Percentiles rank a stretch among this genome's conserved stretches.
Conservation (phyloP, 495 filamentous ascomycete genomes). For the Penicillium turbatum region DNA sequence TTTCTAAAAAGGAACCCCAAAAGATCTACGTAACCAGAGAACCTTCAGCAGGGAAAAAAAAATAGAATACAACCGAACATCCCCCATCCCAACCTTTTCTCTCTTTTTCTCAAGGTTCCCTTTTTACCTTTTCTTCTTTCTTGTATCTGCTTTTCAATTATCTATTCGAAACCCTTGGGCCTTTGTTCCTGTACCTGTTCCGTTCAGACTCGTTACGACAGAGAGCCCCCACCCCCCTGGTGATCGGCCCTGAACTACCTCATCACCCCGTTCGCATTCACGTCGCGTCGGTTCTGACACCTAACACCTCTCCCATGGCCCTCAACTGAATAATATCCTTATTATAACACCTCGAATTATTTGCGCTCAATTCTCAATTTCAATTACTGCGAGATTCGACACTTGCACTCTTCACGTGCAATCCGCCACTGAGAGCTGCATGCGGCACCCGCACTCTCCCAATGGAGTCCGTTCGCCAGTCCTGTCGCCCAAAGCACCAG, state of each 20-base stretch:
- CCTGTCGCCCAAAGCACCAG: slow-evolving; percentile 84
- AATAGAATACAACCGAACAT: neutral
- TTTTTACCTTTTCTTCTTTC: neutral
- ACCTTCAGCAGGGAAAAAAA: too few species aligned
- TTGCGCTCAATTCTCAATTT: neutral
- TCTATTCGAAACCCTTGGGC: neutral
- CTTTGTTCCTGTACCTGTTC: neutral
- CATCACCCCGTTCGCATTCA: slow-evolving; percentile 30
- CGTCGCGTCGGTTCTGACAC: slow-evolving; percentile 15
- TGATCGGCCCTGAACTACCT: slow-evolving; percentile 30
- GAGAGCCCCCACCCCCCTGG: slow-evolving; percentile 27
- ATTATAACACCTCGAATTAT: neutral
- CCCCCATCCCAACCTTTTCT: slow-evolving; percentile 3
- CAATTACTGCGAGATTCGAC: neutral
- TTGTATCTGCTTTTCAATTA: neutral
- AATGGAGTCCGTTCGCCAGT: slow-evolving; percentile 61
- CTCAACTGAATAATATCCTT: neutral
- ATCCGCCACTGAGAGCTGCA: slow-evolving; percentile 4
- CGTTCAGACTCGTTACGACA: neutral
- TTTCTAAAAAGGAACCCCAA: neutral
- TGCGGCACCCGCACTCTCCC: slow-evolving; percentile 4
- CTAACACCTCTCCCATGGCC: slow-evolving; percentile 15
- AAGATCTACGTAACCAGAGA: neutral
- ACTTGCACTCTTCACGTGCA: slow-evolving; percentile 2
- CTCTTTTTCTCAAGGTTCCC: neutral